Percentiles rank a stretch among this genome's conserved stretches.
phyloP scores from a whole-genome alignment of 805 yeast species.

The Tetrapisispora arboricola region DNA sequence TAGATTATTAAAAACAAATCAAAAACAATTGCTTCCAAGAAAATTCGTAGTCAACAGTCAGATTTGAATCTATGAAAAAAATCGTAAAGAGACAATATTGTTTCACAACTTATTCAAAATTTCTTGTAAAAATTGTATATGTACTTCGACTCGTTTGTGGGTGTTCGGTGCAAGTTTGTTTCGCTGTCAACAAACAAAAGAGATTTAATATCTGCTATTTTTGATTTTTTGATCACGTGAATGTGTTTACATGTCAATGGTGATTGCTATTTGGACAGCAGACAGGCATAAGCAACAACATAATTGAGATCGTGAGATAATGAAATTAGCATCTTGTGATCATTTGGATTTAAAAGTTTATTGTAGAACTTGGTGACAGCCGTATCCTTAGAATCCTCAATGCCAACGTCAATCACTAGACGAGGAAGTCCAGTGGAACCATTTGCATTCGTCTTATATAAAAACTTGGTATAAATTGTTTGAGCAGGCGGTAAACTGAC shows the following conservation, averaged over 20 bases:
- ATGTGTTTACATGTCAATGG: neutral
- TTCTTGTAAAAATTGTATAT: too few species aligned
- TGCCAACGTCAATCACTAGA: slow-evolving; percentile 7
- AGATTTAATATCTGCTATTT: neutral
- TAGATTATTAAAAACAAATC: too few species aligned
- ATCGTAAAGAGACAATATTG: too few species aligned
- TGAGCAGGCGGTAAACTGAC: slow-evolving; percentile 21
- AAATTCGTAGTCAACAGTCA: too few species aligned
- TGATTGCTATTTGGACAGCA: neutral
- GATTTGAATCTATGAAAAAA: too few species aligned
- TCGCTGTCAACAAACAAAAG: neutral
- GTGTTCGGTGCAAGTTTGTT: neutral
- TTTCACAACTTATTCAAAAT: too few species aligned
- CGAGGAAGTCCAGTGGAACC: slow-evolving; percentile 12
- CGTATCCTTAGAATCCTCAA: slow-evolving; percentile 2
- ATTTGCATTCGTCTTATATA: slow-evolving; percentile 14
- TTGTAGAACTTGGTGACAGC: slow-evolving; percentile 8
- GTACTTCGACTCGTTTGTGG: too few species aligned
- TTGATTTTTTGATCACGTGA: too few species aligned
- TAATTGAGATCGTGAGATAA: slow-evolving; percentile 26
- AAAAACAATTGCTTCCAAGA: too few species aligned
- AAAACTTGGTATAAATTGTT: slow-evolving; percentile 18
- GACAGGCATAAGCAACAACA: slow-evolving; percentile 12
- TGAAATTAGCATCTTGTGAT: slow-evolving; percentile 11
- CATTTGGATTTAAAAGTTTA: slow-evolving; percentile 6